Evolutionary conservation across 352 stramenopile genomes (phyloP), one percentile per base, ranked within the genome.

Genomic region (Phytophthora pseudosyringae): DNA sequence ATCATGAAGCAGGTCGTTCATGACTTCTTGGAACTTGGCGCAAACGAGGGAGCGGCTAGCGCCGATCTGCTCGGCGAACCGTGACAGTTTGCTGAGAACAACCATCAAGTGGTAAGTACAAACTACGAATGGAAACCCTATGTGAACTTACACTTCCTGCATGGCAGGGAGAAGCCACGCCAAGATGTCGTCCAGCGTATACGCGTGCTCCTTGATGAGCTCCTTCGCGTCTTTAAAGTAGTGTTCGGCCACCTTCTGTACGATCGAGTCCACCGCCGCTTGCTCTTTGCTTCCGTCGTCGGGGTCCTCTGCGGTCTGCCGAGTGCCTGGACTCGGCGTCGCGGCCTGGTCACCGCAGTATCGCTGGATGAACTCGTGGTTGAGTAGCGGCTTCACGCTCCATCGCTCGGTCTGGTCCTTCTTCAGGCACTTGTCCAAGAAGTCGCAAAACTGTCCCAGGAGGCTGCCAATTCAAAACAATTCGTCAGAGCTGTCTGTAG

Each of bases 161-260:
- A 94, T 93, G 39, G 82, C 76, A 15, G 83, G 87, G 15, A 94
- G 72, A 15, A 85, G 89, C 87, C 83, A 95, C 28, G 54, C 59
- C 8, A 83, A 78, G 38, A 91, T 89, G 50, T 94, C 82, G 39
- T 92, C 63, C n/a, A 91, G 72, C 10, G 76, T 78, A 71, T 93
- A 91, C 11, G 35, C 67, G 29, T 89, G 81, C 21, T 91, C 80
- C n/a, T 75, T 65, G 38, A 94, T 77, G 13, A 88, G 77, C 39
- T 94, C 85, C 46, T 88, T 88, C 10, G 83, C 83, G 35, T 89
- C 79, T 59, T 93, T 93, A 50, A 89, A 75, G 69, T 91, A 93
- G 59, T 92, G 89, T 33, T 90, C 78, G 36, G 77, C 65, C 49
- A 92, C 81, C 52, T 90, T 93, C 33, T 84, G 71, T 41, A 95